Conservation (phyloP, 2,329 filamentous ascomycete genomes). For the Xylariaceae sp. region DNA sequence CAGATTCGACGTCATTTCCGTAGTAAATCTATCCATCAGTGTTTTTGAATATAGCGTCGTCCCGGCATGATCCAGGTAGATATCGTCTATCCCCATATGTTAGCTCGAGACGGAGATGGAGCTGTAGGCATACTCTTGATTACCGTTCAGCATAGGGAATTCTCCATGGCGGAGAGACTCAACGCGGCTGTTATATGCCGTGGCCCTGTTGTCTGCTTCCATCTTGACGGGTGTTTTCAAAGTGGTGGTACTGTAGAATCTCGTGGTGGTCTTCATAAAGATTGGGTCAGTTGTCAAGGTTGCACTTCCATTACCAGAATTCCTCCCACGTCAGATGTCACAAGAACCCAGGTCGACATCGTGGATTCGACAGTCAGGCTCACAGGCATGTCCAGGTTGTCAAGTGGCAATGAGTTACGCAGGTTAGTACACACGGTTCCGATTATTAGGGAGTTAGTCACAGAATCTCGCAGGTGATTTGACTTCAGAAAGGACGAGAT, state of each 20-base stretch:
- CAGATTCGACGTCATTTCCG: constrained; percentile 71
- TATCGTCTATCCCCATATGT: constrained; percentile 47
- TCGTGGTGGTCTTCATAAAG: too few relatives aligned
- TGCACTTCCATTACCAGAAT: constrained; percentile 3
- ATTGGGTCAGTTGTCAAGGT: constrained; percentile 12
- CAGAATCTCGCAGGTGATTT: constrained; percentile 4
- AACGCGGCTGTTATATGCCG: constrained; percentile 52
- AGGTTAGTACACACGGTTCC: too few relatives aligned
- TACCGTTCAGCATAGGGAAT: constrained; percentile 64
- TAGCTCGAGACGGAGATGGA: constrained; percentile 2
- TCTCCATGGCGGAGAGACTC: constrained; percentile 54
- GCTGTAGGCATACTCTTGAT: not conserved
- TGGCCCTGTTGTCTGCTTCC: constrained; percentile 21
- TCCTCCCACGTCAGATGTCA: constrained; percentile 4
- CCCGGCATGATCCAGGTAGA: constrained; percentile 93
- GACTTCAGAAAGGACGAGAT: not conserved
- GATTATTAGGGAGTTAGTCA: too few relatives aligned
- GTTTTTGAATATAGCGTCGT: constrained; percentile 79
- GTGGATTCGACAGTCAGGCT: too few relatives aligned
- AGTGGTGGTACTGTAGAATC: too few relatives aligned
- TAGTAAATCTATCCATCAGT: constrained; percentile 70
- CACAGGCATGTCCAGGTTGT: too few relatives aligned
- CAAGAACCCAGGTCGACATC: constrained; percentile 9
- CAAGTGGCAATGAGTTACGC: too few relatives aligned
- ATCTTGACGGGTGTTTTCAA: constrained; percentile 26